These are phyloP conservation scores for Phaeosphaeriaceae sp. DNA, from an alignment of 2,329 filamentous ascomycete species.

Conservation along the genomic window DNA sequence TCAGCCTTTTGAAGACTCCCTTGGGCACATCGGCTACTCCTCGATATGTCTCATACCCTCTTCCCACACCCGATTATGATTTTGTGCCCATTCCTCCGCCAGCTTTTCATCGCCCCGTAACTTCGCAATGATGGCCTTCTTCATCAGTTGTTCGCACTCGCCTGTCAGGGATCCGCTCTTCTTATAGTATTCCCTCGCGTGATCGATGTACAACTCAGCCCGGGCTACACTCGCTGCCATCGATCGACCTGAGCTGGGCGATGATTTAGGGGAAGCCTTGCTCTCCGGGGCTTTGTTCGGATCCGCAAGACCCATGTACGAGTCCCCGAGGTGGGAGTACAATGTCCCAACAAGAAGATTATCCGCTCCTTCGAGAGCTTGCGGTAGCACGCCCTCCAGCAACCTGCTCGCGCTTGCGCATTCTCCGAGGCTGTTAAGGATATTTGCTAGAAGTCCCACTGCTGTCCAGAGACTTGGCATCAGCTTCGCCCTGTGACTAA, in stretches of 20 bases:
- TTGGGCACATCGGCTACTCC: neutral
- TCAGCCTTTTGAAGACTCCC: neutral
- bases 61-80: slow-evolving; percentile 46
- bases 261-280: slow-evolving; percentile 4
- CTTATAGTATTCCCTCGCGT: slow-evolving; percentile 60
- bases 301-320: slow-evolving; percentile 79
- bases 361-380: slow-evolving; percentile 73
- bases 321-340: slow-evolving; percentile 76
- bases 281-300: slow-evolving; percentile 24
- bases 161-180: slow-evolving; percentile 71
- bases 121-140: slow-evolving; percentile 80
- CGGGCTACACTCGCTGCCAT: slow-evolving; percentile 33
- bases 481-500: slow-evolving; percentile 73
- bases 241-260: slow-evolving; percentile 18
- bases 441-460: slow-evolving; percentile 69
- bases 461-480: slow-evolving; percentile 77
- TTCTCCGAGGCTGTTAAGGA: slow-evolving; percentile 74
- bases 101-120: slow-evolving; percentile 58
- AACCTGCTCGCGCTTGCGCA: slow-evolving; percentile 71
- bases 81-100: slow-evolving; percentile 47
- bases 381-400: slow-evolving; percentile 73
- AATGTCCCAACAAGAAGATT: slow-evolving; percentile 68
- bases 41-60: slow-evolving; percentile 15
- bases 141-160: slow-evolving; percentile 80
- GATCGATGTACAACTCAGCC: slow-evolving; percentile 45